Base-by-base conservation (phyloP, 768 basidiomycete species). In the Dioszegia aurantiaca region DNA sequence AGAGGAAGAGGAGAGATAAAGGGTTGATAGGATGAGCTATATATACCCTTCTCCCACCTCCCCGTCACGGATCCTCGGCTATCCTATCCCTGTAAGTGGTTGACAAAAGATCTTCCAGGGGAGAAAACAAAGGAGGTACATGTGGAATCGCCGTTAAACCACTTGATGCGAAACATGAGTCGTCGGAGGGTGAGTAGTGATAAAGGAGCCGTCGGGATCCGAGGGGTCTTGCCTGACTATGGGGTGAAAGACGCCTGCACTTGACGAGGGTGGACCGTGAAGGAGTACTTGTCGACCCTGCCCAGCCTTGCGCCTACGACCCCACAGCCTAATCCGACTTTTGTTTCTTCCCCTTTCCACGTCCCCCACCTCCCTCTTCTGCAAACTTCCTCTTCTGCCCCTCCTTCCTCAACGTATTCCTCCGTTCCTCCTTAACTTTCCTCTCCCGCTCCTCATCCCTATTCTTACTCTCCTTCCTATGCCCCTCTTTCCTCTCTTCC, bases 401-500 rank as follows among this genome's bases (percentile, higher is more conserved):
- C 44, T 72, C 70, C 31, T 65, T 67, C 61, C 64, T 67, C 27
- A 73, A 56, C 44, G 56, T 64, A 62, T 75, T 70, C 56, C 68
- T 75, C 55, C 70, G 60, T 58, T 78, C 77, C 58, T 71, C 69
- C 55, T 72, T 74, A 39, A 68, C 59, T 62, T 73, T 76, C 37
- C 68, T 74, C 21, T 52, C 53, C 63, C 69, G 72, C 59, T 58
- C 58, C 56, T 68, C 72, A 26, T 73, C 77, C 27, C 68, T 84
- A 77, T 86, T 88, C 65, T 83, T 87, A 10, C 83, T 76, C 78
- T 85, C 88, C 80, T 89, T 89, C 65, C 80, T 77, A 68, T 86
- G 83, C 66, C 80, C 84, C 31, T 78, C 83, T 60, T 83, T 83
- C 77, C 86, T 82, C 79, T 87, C 88, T n/a, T 80, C 82, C 79